phyloP scores from a whole-genome alignment of 768 basidiomycete genomes.

The Russula olivacea region DNA sequence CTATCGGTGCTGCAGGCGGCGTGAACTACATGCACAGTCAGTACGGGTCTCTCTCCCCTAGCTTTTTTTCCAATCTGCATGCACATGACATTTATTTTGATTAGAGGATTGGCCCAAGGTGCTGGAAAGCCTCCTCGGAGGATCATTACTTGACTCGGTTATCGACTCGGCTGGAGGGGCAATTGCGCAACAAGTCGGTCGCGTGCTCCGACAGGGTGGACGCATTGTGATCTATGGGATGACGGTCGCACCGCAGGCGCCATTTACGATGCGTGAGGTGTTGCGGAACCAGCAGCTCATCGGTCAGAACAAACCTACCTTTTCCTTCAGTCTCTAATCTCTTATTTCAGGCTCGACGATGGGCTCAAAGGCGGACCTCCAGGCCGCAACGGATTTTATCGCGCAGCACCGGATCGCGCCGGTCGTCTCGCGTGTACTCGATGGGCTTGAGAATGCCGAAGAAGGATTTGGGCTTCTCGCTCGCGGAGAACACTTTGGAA shows the following conservation, averaged over 20 bases:
- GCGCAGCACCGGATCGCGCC: conserved; percentile 61
- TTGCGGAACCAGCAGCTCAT: conserved; percentile 67
- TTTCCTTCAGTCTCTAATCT: neutral
- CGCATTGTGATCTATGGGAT: conserved; percentile 38
- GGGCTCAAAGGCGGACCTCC: conserved; percentile 73
- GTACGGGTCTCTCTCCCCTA: conserved; percentile 22
- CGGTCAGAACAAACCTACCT: conserved; percentile 40
- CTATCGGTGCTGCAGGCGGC: conserved; percentile 72
- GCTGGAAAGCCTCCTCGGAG: conserved; percentile 31
- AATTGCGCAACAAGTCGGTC: conserved; percentile 33
- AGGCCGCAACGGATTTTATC: conserved; percentile 66
- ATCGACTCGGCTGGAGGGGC: conserved; percentile 45
- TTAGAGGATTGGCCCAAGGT: conserved; percentile 35
- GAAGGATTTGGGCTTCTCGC: conserved; percentile 66
- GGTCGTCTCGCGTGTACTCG: conserved; percentile 61
- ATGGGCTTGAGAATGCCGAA: conserved; percentile 58
- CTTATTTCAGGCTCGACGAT: conserved; percentile 62
- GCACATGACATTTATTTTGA: neutral
- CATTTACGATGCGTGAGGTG: conserved; percentile 74
- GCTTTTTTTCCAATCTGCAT: no score
- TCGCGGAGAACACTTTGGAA: conserved; percentile 36
- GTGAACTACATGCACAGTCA: conserved; percentile 63
- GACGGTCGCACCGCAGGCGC: conserved; percentile 52
- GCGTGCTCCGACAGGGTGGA: conserved; percentile 36
- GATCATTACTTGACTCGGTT: conserved; percentile 34